A percentile compares a stretch with the other conserved stretches of the same genome.
phyloP scores from a whole-genome alignment of 805 yeast genomes.

The Saturnispora sanitii region DNA sequence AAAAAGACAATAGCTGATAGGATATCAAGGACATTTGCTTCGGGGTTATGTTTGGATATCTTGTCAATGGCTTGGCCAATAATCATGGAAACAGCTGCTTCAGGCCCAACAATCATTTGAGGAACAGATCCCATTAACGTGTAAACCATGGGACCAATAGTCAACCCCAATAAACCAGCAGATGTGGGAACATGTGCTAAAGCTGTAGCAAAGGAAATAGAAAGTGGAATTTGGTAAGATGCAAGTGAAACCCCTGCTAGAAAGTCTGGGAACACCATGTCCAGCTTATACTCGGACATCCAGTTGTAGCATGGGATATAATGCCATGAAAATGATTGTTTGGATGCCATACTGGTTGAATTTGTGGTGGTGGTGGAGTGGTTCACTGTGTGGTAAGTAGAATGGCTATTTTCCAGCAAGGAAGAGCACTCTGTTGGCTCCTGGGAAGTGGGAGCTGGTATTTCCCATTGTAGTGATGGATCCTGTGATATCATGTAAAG shows the following conservation, averaged over 20 bases:
- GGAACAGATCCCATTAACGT: conserved; percentile 79
- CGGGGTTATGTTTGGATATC: conserved; percentile 33
- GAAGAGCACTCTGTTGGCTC: conserved; percentile 2
- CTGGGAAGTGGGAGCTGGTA: not conserved
- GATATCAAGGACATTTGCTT: conserved; percentile 40
- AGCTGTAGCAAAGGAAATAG: conserved; percentile 72
- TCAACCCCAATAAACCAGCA: conserved; percentile 67
- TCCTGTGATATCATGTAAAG: not conserved
- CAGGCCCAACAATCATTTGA: conserved; percentile 85
- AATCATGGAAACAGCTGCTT: conserved; percentile 76
- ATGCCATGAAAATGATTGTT: conserved; percentile 36
- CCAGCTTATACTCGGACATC: conserved; percentile 41
- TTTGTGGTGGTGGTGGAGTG: not conserved
- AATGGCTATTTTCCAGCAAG: not conserved
- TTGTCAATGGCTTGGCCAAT: conserved; percentile 71
- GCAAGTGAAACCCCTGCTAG: conserved; percentile 83
- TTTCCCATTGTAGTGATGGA: not conserved
- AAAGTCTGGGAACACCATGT: conserved; percentile 46
- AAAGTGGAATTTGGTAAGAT: conserved; percentile 83
- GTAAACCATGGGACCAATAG: conserved; percentile 71
- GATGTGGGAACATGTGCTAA: conserved; percentile 77
- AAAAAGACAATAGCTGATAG: conserved; percentile 62
- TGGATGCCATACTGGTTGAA: conserved; percentile 1
- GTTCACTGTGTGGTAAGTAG: not conserved
- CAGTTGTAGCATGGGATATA: conserved; percentile 62